These are phyloP conservation scores for Pelargonium citronellum DNA, from an alignment of 441 rosid species.

Conservation along the genomic window DNA sequence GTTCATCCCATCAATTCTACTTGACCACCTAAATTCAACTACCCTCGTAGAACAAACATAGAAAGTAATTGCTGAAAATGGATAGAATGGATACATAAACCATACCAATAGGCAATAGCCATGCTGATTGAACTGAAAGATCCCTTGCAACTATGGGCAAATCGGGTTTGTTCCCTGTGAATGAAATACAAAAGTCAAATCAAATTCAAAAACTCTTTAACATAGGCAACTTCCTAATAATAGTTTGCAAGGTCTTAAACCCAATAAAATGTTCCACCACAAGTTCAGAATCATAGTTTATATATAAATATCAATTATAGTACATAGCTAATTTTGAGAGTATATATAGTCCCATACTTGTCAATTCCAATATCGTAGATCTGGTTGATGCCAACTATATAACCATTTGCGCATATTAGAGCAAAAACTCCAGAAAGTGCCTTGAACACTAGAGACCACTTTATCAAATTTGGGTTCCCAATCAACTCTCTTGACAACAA, in stretches of 20 bases:
- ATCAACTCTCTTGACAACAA: constrained; percentile 78
- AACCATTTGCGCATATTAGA: constrained; percentile 86
- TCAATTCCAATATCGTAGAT: constrained; percentile 88
- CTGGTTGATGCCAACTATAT: constrained; percentile 96
- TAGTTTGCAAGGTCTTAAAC: no score
- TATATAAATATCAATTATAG: neutral
- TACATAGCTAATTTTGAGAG: neutral
- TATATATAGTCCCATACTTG: constrained; percentile 45
- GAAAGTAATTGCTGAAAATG: neutral
- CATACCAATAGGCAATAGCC: constrained; percentile 80
- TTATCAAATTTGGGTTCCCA: constrained; percentile 68
- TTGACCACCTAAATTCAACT: neutral
- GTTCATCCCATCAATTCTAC: no score
- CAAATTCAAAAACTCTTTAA: no score
- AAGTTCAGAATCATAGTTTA: neutral
- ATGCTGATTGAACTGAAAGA: constrained; percentile 79
- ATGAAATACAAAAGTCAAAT: constrained; percentile 14
- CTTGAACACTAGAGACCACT: constrained; percentile 70
- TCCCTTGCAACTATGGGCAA: constrained; percentile 96
- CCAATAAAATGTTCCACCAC: no score
- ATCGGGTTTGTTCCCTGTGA: constrained; percentile 90
- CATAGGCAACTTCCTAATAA: no score
- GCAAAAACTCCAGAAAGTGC: constrained; percentile 79
- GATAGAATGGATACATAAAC: constrained; percentile 10
- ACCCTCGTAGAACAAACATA: constrained; percentile 1